A percentile compares a stretch with the other conserved stretches of the same genome.
Evolutionary conservation across 2,329 filamentous ascomycete genomes (phyloP).

Genomic region (Didymosphaeria variabile): DNA sequence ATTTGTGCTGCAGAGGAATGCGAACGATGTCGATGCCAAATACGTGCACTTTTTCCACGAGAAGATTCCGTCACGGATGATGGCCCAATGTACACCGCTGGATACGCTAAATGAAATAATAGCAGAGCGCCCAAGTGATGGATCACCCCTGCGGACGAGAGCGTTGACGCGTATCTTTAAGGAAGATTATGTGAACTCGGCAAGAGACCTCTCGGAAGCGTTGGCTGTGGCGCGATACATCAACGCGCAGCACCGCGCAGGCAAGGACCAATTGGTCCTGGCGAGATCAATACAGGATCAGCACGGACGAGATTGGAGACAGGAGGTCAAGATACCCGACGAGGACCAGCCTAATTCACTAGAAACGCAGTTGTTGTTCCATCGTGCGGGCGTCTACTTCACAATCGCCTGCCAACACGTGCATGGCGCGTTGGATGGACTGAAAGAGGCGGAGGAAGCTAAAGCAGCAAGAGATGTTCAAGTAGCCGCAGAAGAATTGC

Average conservation of each 20-base stretch:
- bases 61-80: constrained; percentile 79
- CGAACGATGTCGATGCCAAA: constrained; percentile 75
- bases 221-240: constrained; percentile 65
- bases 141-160: constrained; percentile 74
- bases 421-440: constrained; percentile 62
- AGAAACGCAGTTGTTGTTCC: constrained; percentile 78
- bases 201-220: constrained; percentile 74
- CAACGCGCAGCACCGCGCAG: constrained; percentile 61
- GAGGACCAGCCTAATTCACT: constrained; percentile 78
- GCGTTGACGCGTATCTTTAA: constrained; percentile 80
- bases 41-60: constrained; percentile 95
- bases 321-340: constrained; percentile 63
- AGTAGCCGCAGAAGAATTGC: constrained; percentile 37
- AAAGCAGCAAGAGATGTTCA: constrained; percentile 35
- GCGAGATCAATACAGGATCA: constrained; percentile 55
- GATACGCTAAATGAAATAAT: constrained; percentile 74
- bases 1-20: constrained; percentile 74
- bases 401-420: constrained; percentile 75
- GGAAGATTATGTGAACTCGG: constrained; percentile 74
- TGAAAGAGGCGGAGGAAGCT: constrained; percentile 51
- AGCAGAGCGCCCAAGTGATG: constrained; percentile 68
- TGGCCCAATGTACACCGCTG: constrained; percentile 76
- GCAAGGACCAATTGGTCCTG: constrained; percentile 62
- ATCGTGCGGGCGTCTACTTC: constrained; percentile 77
- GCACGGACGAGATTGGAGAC: constrained; percentile 57